Conservation (phyloP, 768 basidiomycete genomes). For the Mycena vulgaris region DNA sequence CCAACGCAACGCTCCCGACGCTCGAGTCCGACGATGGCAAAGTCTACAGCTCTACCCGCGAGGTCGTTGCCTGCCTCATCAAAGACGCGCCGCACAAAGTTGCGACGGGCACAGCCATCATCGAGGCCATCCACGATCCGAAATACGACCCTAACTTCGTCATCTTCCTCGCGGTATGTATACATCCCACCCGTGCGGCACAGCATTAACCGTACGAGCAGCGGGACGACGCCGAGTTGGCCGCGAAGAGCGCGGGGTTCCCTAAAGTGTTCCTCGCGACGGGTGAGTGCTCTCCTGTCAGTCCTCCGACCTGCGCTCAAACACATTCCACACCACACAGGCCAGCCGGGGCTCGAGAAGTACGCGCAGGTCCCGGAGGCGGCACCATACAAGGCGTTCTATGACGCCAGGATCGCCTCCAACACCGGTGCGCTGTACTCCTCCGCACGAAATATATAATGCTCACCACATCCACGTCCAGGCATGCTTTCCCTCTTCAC, state of each 20-base stretch:
- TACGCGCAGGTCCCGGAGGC: no score
- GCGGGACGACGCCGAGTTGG: not conserved
- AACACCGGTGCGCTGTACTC: not conserved
- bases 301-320: not conserved
- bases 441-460: not conserved
- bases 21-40: no score
- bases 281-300: not conserved
- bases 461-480: not conserved
- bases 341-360: not conserved
- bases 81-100: no score
- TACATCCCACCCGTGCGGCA: not conserved
- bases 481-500: not conserved
- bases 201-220: not conserved
- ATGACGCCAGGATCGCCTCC: not conserved
- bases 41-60: no score
- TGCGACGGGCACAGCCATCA: not conserved
- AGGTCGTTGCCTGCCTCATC: no score
- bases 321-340: not conserved
- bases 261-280: not conserved
- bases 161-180: no score
- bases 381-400: not conserved
- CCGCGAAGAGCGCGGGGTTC: no score
- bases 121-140: not conserved
- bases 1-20: not conserved
- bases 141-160: not conserved